Percentiles rank a stretch among this genome's conserved stretches.
Evolutionary conservation across 192 early-diverging fungal genomes (phyloP).

Genomic region (Entomortierella chlamydospora): DNA sequence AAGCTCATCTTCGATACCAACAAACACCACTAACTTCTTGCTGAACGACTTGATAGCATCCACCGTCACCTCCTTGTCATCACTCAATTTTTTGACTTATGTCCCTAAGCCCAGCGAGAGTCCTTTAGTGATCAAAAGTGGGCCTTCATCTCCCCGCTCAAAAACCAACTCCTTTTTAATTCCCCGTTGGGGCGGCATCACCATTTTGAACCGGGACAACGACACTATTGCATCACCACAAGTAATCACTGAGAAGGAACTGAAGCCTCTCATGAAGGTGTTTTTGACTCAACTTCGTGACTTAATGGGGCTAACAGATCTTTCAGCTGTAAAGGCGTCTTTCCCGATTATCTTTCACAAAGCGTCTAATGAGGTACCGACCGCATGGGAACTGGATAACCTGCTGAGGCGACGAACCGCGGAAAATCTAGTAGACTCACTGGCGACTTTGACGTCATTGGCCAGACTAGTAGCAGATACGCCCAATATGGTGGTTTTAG

Average conservation of each 20-base stretch:
- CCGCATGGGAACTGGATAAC: conserved; percentile 85
- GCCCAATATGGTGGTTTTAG: conserved; percentile 94
- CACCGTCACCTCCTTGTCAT: conserved; percentile 80
- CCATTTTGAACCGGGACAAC: conserved; percentile 73
- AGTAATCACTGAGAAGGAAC: conserved; percentile 58
- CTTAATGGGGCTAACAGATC: conserved; percentile 82
- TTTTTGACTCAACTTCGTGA: conserved; percentile 86
- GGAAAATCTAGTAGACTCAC: conserved; percentile 79
- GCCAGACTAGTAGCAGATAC: conserved; percentile 79
- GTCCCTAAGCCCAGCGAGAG: conserved; percentile 74
- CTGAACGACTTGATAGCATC: conserved; percentile 70
- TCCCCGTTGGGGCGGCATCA: conserved; percentile 95
- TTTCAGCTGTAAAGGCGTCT: conserved; percentile 12
- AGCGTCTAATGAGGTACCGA: conserved; percentile 70
- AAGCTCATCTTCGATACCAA: background rate
- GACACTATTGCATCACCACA: conserved; percentile 8
- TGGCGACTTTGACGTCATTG: conserved; percentile 84
- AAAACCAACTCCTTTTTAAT: conserved; percentile 87
- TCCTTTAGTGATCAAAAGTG: conserved; percentile 77
- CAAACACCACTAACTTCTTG: too few relatives aligned
- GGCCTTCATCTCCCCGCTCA: conserved; percentile 56
- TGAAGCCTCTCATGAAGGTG: conserved; percentile 81
- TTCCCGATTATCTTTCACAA: conserved; percentile 52
- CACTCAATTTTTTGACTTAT: conserved; percentile 93
- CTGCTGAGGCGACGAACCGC: conserved; percentile 76